These are phyloP conservation scores for Pseudopyricularia cyperi DNA, from an alignment of 2,329 filamentous ascomycete genomes.

Conservation along the genomic window DNA sequence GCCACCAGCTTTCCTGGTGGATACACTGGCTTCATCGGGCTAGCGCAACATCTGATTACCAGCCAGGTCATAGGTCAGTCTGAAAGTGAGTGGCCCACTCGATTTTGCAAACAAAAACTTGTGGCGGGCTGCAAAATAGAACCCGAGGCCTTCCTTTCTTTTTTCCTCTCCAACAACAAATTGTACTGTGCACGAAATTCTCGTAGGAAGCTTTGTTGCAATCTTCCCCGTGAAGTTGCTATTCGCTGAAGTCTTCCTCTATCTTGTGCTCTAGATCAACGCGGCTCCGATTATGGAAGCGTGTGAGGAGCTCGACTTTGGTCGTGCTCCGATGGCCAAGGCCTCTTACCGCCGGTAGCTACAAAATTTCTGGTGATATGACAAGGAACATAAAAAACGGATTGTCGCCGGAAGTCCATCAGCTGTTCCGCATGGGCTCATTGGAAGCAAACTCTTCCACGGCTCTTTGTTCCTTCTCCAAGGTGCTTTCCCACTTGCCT, in stretches of 20 bases:
- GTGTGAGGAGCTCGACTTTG: conserved; percentile 39
- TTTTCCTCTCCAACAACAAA: conserved; percentile 29
- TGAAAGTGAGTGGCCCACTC: not conserved
- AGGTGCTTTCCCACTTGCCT: conserved; percentile 7
- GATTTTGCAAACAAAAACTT: not conserved
- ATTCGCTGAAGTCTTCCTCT: conserved; percentile 55
- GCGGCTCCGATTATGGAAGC: conserved; percentile 60
- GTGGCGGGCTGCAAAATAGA: not conserved
- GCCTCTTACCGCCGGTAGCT: conserved; percentile 65
- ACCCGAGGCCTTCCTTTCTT: conserved; percentile 13
- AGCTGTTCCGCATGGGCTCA: conserved; percentile 3
- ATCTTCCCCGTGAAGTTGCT: conserved; percentile 21
- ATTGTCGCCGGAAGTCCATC: not conserved
- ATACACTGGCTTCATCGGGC: not conserved
- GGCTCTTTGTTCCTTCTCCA: conserved; percentile 12
- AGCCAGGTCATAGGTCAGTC: not conserved
- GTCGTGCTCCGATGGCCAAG: conserved; percentile 40
- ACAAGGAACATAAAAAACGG: not conserved
- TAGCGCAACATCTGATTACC: not conserved
- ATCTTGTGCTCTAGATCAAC: conserved; percentile 56
- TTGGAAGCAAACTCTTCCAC: conserved; percentile 11
- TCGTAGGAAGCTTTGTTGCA: conserved; percentile 56
- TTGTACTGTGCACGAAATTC: conserved; percentile 56
- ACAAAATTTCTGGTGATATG: conserved; percentile 28
- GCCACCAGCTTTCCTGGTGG: not conserved